Percentiles rank a stretch among this genome's conserved stretches.
phyloP scores from a whole-genome alignment of 805 yeast genomes.

The Pichia nanzhaoensis region DNA sequence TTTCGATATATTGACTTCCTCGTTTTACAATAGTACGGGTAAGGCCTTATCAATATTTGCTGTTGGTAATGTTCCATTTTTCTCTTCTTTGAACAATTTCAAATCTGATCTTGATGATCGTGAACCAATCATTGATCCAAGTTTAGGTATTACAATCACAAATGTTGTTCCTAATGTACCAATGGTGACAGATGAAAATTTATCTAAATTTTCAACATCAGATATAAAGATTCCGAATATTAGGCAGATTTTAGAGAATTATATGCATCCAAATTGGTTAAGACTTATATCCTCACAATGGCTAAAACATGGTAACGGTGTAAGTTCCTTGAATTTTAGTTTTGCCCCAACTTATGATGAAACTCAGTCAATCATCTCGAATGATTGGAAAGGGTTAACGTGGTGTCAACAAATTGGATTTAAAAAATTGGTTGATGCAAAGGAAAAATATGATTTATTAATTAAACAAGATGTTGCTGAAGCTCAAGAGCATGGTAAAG shows the following conservation, averaged over 20 bases:
- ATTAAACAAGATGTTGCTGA: background rate
- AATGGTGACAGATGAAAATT: conserved; percentile 31
- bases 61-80: conserved; percentile 65
- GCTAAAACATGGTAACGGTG: conserved; percentile 40
- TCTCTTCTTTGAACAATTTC: conserved; percentile 57
- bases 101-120: conserved; percentile 74
- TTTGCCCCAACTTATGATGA: conserved; percentile 68
- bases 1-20: conserved; percentile 51
- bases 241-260: conserved; percentile 37
- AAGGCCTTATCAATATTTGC: conserved; percentile 60
- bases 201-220: conserved; percentile 41
- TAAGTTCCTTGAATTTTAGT: conserved; percentile 35
- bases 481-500: background rate
- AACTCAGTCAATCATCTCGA: conserved; percentile 45
- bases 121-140: conserved; percentile 55
- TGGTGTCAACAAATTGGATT: conserved; percentile 53
- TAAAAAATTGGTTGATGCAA: conserved; percentile 27
- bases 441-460: conserved; percentile 11
- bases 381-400: conserved; percentile 42
- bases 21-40: conserved; percentile 45
- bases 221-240: conserved; percentile 15
- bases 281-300: conserved; percentile 60
- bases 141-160: conserved; percentile 49
- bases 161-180: conserved; percentile 55
- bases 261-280: conserved; percentile 58